These are phyloP conservation scores for Globisporangium acanthophoron DNA, from an alignment of 352 stramenopile species.

Conservation along the genomic window DNA sequence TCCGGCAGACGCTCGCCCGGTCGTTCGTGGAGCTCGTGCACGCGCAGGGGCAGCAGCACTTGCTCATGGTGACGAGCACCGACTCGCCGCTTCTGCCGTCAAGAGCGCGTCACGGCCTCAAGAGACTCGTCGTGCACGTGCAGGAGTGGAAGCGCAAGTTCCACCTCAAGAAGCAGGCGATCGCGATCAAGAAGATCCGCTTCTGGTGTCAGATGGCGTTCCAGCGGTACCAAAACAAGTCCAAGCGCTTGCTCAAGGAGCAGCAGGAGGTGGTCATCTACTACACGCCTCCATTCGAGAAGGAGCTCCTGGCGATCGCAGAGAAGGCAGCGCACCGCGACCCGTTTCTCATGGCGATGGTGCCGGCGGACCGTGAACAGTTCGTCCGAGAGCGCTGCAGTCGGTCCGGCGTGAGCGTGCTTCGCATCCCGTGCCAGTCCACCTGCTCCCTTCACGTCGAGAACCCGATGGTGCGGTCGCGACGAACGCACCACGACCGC, in stretches of 20 bases:
- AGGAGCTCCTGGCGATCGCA: constrained; percentile 49
- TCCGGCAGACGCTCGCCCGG: constrained; percentile 34
- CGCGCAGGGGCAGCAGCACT: constrained; percentile 32
- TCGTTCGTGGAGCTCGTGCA: constrained; percentile 50
- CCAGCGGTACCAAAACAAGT: constrained; percentile 52
- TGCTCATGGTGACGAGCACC: constrained; percentile 35
- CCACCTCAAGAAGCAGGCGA: constrained; percentile 47
- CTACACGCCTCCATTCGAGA: constrained; percentile 52
- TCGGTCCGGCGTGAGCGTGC: constrained; percentile 48
- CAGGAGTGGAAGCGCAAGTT: constrained; percentile 50
- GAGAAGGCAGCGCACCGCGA: constrained; percentile 45
- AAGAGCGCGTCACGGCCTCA: constrained; percentile 34
- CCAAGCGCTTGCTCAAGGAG: constrained; percentile 39
- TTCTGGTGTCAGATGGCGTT: constrained; percentile 78
- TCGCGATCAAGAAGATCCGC: constrained; percentile 70
- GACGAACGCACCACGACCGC: constrained; percentile 1
- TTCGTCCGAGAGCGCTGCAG: constrained; percentile 44
- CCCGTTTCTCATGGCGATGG: constrained; percentile 58
- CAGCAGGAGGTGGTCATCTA: constrained; percentile 74
- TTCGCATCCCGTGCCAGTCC: constrained; percentile 33
- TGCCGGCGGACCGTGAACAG: constrained; percentile 30
- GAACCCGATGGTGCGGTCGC: constrained; percentile 16
- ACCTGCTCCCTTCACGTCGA: constrained; percentile 6
- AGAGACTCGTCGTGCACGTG: constrained; percentile 44
- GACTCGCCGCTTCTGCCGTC: constrained; percentile 23